Evolutionary conservation across 1,284 basidiomycete species (phyloP), one percentile per base, ranked within the genome.

Genomic region (Pholiota adiposa): DNA sequence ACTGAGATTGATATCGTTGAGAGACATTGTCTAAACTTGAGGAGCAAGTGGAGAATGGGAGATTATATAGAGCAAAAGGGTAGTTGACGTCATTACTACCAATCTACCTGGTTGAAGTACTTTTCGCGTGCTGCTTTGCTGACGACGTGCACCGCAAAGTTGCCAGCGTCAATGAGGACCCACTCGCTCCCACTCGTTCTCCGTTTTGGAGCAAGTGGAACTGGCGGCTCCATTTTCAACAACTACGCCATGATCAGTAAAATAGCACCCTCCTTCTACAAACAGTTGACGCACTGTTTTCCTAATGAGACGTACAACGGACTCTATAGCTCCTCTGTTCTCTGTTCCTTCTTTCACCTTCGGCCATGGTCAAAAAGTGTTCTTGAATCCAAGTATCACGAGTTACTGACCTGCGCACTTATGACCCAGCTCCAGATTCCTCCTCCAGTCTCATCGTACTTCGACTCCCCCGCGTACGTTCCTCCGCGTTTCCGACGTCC

Each of bases 301-400:
- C 59, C 90, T 78, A 21, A 91, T 82, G 16, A 83, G 71, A 53
- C 89, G 79, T 46, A 89, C 82, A 33, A 91, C 84, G 8, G 86
- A 85, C 68, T 92, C 89, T 56, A 92, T 86, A 0, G 86, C 83
- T 16, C 90, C 90, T 65, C 87, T 81, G 54, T 82, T 84, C 75
- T 93, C 90, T n/a, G 89, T 89, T 3, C 90, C 90, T 65, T 91
- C 87, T 70, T 90, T 93, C 54, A 93, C 89, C 88, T 91, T 41
- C 50, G 14, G 31, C 56, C 1, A 38, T 21, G 23, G 34, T 23
- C n/a, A 34, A 31, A 36, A 40, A 21, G 49, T 21, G 16, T 46
- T 25, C 4, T 19, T 18, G 5, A 29, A 14, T 41, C n/a, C 29
- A 14, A 16, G 19, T 9, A 14, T 48, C 6, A 14, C 2, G 2